A percentile compares a stretch with the other conserved stretches of the same genome.
Conservation (phyloP, 805 yeast species). For the Aciculoconidium aculeatum region DNA sequence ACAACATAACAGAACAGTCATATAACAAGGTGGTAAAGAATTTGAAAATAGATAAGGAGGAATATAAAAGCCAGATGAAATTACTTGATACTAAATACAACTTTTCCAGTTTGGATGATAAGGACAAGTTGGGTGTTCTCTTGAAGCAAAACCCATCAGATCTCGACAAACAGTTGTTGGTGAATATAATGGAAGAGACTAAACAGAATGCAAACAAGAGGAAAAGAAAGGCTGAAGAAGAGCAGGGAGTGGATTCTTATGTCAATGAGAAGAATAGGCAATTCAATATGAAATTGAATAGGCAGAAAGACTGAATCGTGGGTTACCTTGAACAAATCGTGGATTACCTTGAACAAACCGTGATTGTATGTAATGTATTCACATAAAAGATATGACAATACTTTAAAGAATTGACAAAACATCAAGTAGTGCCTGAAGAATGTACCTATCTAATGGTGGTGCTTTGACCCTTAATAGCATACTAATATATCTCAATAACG, state of each 20-base stretch:
- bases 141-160: slow-evolving; percentile 4
- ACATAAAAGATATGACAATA: no score
- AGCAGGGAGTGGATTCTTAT: slow-evolving; percentile 34
- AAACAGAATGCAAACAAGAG: slow-evolving; percentile 32
- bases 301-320: slow-evolving; percentile 36
- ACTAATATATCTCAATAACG: no score
- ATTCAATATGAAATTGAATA: slow-evolving; percentile 61
- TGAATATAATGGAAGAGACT: slow-evolving; percentile 26
- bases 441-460: no score
- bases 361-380: no score
- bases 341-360: no score
- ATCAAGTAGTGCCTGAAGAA: no score
- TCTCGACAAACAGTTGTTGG: slow-evolving; percentile 17
- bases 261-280: slow-evolving; percentile 71
- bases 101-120: slow-evolving; percentile 2
- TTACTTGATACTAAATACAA: slow-evolving; percentile 10
- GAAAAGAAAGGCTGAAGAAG: slow-evolving; percentile 29
- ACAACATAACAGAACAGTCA: slow-evolving; percentile 54
- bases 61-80: slow-evolving; percentile 35
- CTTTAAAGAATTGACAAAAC: no score
- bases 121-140: slow-evolving; percentile 1
- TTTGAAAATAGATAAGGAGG: slow-evolving; percentile 32
- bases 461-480: no score
- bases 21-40: slow-evolving; percentile 48
- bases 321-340: no score